Conservation (phyloP, 495 filamentous ascomycete genomes). For the Penicillium waksmanii region DNA sequence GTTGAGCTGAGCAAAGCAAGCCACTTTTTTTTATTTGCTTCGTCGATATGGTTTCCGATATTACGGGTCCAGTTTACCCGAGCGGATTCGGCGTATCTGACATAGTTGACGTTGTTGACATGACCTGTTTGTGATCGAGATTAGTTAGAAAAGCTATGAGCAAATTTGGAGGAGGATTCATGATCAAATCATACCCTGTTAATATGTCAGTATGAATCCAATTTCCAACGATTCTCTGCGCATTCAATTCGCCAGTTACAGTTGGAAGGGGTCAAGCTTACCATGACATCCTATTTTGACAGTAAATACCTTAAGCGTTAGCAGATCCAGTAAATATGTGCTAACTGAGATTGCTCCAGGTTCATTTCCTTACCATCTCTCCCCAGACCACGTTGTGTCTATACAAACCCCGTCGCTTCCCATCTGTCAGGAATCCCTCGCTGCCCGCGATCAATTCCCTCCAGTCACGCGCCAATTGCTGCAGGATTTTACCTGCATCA, state of each 20-base stretch:
- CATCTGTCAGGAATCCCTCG: conserved; percentile 78
- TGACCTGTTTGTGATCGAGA: conserved; percentile 59
- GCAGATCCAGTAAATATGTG: not conserved
- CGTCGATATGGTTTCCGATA: conserved; percentile 71
- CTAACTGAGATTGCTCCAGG: not conserved
- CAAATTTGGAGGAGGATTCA: not conserved
- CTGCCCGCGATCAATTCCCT: conserved; percentile 72
- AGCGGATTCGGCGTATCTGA: conserved; percentile 82
- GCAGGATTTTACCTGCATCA: conserved; percentile 63
- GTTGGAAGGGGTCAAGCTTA: conserved; percentile 33
- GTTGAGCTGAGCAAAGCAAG: conserved; percentile 66
- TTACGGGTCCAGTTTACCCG: conserved; percentile 83
- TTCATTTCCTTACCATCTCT: conserved; percentile 69
- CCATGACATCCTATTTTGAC: conserved; percentile 58
- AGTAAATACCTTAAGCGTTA: conserved; percentile 15
- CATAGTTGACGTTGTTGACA: conserved; percentile 87
- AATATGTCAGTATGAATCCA: conserved; percentile 13
- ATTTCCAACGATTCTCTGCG: not conserved
- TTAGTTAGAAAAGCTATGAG: not conserved
- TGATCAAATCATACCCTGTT: conserved; percentile 30
- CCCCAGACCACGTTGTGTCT: conserved; percentile 83
- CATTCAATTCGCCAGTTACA: not conserved
- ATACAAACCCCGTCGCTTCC: conserved; percentile 65
- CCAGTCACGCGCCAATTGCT: conserved; percentile 73
- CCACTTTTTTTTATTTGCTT: conserved; percentile 68